Evolutionary conservation across 176 grass and related monocot species (phyloP).

Genomic region (Aechmea fasciata): DNA sequence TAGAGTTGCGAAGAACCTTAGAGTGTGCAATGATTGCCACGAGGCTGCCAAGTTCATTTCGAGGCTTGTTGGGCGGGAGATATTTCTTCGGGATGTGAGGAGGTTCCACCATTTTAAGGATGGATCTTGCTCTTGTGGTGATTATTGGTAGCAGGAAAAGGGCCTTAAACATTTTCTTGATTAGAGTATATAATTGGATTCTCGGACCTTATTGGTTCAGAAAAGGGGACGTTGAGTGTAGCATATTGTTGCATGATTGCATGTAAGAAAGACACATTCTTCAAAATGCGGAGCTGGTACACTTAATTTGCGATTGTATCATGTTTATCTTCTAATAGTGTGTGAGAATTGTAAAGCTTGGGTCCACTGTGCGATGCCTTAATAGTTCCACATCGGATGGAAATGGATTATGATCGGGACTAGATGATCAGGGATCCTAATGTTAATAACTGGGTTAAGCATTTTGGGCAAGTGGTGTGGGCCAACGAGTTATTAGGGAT

Average conservation of each 20-base stretch:
- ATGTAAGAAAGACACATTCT: too few species aligned
- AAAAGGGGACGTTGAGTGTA: background rate
- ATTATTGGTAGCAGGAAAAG: constrained; percentile 54
- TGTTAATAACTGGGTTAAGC: too few species aligned
- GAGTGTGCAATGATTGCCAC: constrained; percentile 94
- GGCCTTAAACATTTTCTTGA: background rate
- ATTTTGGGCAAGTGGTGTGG: too few species aligned
- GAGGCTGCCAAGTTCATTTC: constrained; percentile 81
- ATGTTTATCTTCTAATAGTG: too few species aligned
- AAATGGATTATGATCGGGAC: too few species aligned
- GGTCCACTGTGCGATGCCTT: too few species aligned
- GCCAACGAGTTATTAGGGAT: too few species aligned
- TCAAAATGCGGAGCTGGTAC: too few species aligned
- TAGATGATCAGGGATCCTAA: too few species aligned
- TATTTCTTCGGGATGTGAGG: constrained; percentile 62
- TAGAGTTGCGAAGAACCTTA: constrained; percentile 85
- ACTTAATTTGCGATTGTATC: too few species aligned
- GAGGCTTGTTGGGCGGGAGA: constrained; percentile 54
- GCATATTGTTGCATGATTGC: background rate
- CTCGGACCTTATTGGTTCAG: background rate
- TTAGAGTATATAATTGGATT: background rate
- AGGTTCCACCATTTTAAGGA: constrained; percentile 80
- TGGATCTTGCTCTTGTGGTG: constrained; percentile 75
- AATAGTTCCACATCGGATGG: too few species aligned
- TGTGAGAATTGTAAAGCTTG: too few species aligned